Evolutionary conservation across 139 green algal genomes (phyloP).

Genomic region (Tetradesmus obliquus): DNA sequence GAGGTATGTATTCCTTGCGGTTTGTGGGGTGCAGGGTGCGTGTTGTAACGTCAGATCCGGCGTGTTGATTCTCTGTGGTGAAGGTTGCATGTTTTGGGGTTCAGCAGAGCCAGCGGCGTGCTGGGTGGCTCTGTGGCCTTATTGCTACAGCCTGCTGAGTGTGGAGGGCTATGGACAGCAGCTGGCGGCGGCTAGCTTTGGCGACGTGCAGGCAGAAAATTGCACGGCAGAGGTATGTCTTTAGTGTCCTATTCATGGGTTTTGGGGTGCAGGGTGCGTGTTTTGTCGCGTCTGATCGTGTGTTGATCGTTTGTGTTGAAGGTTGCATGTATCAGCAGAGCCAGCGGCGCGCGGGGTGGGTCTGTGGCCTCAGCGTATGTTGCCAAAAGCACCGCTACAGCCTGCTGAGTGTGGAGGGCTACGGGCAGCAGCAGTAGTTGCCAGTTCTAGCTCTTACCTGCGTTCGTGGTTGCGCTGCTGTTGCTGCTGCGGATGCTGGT

Average conservation of each 20-base stretch:
- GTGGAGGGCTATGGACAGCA: slow-evolving; percentile 65
- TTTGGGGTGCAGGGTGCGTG: neutral
- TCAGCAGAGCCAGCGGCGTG: too few relatives aligned
- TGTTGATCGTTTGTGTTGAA: neutral
- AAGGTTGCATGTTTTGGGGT: too few relatives aligned
- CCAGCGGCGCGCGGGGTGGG: too few relatives aligned
- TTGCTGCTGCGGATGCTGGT: too few relatives aligned
- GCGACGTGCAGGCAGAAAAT: slow-evolving; percentile 62
- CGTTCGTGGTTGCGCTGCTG: too few relatives aligned
- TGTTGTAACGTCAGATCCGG: neutral
- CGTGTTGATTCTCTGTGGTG: neutral
- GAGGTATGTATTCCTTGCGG: neutral
- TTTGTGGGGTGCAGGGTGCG: neutral
- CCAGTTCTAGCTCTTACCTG: too few relatives aligned
- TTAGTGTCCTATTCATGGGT: too few relatives aligned
- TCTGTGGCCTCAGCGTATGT: too few relatives aligned
- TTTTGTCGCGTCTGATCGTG: neutral
- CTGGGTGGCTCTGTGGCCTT: too few relatives aligned
- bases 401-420: slow-evolving; percentile 68
- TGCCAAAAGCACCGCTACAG: slow-evolving; percentile 59
- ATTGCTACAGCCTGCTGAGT: slow-evolving; percentile 66
- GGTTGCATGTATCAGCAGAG: too few relatives aligned
- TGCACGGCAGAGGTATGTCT: slow-evolving; percentile 43
- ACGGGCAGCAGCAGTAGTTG: slow-evolving; percentile 71
- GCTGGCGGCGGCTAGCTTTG: slow-evolving; percentile 72